phyloP scores from a whole-genome alignment of 805 yeast genomes.

The Sugiyamaella americana region DNA sequence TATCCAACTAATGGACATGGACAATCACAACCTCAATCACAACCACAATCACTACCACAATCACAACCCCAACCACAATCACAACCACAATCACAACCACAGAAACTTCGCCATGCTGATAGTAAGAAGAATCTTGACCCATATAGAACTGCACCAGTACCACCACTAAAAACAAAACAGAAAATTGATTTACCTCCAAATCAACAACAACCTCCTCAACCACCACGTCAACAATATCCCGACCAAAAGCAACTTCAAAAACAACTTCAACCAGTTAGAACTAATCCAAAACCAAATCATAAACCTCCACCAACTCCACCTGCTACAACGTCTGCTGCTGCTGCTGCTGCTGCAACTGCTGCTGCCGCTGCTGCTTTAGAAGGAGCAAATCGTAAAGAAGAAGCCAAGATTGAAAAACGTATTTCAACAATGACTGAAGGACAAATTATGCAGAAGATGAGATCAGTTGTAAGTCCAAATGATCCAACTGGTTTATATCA shows the following conservation, averaged over 20 bases:
- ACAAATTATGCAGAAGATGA: constrained; percentile 74
- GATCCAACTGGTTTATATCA: constrained; percentile 71
- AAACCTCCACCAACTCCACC: constrained; percentile 1
- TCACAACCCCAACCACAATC: background rate
- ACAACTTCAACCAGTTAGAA: constrained; percentile 2
- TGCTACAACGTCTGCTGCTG: constrained; percentile 8
- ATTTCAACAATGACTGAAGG: constrained; percentile 71
- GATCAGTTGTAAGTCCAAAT: constrained; percentile 70
- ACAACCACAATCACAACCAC: constrained; percentile 4
- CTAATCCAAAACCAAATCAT: background rate
- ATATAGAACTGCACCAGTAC: constrained; percentile 27
- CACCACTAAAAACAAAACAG: constrained; percentile 5
- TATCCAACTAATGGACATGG: background rate
- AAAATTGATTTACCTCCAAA: background rate
- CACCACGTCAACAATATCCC: background rate
- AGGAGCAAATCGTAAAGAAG: constrained; percentile 18
- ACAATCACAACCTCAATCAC: background rate
- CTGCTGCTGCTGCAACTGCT: constrained; percentile 41
- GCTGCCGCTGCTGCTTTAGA: constrained; percentile 26
- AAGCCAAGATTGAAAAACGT: constrained; percentile 56
- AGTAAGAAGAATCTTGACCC: constrained; percentile 8
- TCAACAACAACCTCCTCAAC: constrained; percentile 6
- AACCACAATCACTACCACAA: constrained; percentile 4
- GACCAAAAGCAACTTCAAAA: background rate
- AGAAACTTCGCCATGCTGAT: background rate